phyloP scores from a whole-genome alignment of 495 filamentous ascomycete species.

The Podospora didyma region DNA sequence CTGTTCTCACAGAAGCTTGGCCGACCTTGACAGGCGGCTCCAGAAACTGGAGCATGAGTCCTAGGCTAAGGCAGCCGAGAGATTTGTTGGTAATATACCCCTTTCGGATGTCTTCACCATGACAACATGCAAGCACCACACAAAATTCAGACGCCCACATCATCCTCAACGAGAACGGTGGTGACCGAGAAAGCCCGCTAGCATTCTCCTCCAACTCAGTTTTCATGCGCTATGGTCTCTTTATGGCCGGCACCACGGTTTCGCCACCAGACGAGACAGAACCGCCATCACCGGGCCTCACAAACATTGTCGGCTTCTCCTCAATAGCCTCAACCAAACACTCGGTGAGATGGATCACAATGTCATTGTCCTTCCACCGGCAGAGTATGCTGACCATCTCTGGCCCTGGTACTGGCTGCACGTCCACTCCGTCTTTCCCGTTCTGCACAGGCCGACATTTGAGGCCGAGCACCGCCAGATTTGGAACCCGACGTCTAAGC shows the following conservation, averaged over 20 bases:
- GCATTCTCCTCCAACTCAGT: neutral
- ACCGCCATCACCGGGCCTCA: neutral
- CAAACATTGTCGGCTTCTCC: slow-evolving; percentile 6
- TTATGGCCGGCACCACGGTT: neutral
- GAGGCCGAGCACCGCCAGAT: slow-evolving; percentile 21
- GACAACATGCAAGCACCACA: too few species aligned
- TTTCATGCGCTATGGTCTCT: neutral
- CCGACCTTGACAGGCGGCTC: slow-evolving; percentile 18
- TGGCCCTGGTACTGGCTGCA: slow-evolving; percentile 33
- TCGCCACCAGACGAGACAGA: neutral
- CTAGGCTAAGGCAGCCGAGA: neutral
- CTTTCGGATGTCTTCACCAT: too few species aligned
- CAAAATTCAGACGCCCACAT: too few species aligned
- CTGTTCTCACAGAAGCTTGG: slow-evolving; percentile 16
- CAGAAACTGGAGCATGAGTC: slow-evolving; percentile 12
- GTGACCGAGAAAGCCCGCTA: neutral
- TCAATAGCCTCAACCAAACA: neutral
- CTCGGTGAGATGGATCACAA: slow-evolving; percentile 3
- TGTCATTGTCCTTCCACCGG: slow-evolving; percentile 26
- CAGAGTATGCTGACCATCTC: slow-evolving; percentile 30
- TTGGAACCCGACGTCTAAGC: slow-evolving; percentile 12
- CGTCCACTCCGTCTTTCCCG: slow-evolving; percentile 34
- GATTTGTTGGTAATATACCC: too few species aligned
- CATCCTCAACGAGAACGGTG: neutral
- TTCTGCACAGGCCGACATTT: slow-evolving; percentile 35